Conservation (phyloP, 768 basidiomycete species). For the Suillus weaverae region DNA sequence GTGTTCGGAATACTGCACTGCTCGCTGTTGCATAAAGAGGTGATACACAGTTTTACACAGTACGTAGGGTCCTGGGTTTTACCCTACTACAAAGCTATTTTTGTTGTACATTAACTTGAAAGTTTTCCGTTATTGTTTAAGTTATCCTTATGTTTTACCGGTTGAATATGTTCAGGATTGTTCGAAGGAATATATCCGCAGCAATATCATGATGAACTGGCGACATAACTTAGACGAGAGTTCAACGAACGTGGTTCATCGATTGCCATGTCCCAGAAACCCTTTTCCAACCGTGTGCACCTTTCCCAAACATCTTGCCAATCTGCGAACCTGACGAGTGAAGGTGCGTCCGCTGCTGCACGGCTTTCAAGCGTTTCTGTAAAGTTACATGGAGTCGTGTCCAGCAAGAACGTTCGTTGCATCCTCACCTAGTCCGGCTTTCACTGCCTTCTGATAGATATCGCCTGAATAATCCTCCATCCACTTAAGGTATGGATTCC, state of each 20-base stretch:
- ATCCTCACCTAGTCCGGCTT: constrained; percentile 65
- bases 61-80: neutral
- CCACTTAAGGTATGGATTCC: constrained; percentile 76
- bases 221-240: neutral
- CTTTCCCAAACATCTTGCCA: constrained; percentile 74
- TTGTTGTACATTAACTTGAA: neutral
- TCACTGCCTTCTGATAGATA: constrained; percentile 71
- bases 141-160: neutral
- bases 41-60: neutral
- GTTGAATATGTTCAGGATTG: neutral
- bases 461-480: constrained; percentile 79
- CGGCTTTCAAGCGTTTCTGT: constrained; percentile 74
- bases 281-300: constrained; percentile 76
- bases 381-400: constrained; percentile 9
- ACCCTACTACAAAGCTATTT: neutral
- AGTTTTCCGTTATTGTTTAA: neutral
- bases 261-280: constrained; percentile 80
- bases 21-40: neutral
- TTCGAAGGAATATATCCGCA: neutral
- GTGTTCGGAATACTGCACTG: neutral
- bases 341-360: constrained; percentile 64
- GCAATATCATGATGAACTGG: neutral
- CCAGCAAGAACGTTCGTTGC: neutral
- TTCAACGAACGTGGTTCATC: neutral
- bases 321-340: constrained; percentile 54